Base-by-base conservation (phyloP, 179 eudicot species). In the Beta macrorhiza region DNA sequence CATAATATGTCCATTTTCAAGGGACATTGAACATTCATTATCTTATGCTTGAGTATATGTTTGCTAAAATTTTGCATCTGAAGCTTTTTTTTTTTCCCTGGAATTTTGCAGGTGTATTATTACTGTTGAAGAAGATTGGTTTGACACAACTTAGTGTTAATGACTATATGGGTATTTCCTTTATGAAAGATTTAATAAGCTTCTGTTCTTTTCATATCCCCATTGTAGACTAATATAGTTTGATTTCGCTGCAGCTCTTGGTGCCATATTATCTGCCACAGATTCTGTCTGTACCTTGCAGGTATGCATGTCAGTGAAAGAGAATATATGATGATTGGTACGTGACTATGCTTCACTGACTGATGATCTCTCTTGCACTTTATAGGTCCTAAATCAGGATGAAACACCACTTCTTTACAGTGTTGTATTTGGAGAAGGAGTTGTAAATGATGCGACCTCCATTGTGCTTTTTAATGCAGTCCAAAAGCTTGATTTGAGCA, bases 221-320 rank as follows among this genome's bases (percentile, higher is more conserved):
- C 62, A 14, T 32, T 11, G 19, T 74, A 42, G 57, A 20, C 71
- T 82, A 69, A 79, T 44, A 55, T 76, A 58, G 22, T 16, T 85
- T 79, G 57, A 11, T 71, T 73, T 37, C 7, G 53, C 42, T 87
- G 86, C 90, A 95, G 98, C 98, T 80, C 83, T 95, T 85, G 98
- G 98, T 81, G 97, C 98, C 83, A 95, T 95, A 85, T 88, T 95
- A 72, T 94, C 98, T 55, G 98, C 98, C 47, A 95, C 98, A 80
- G 98, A 95, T 83, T 95, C 98, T 67, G 98, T 95, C 81, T 95
- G 98, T 84, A 95, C 98, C 68, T 86, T 95, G 93, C 98, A 95
- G 98, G 98, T 92, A 86, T 71, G 56, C 75, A 29, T 73, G 69
- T 68, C 22, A 67, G 37, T 44, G 12, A 77, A 72, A 65, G 69